Evolutionary conservation across 2,329 filamentous ascomycete species (phyloP).

Genomic region (Fusarium pilosicola): DNA sequence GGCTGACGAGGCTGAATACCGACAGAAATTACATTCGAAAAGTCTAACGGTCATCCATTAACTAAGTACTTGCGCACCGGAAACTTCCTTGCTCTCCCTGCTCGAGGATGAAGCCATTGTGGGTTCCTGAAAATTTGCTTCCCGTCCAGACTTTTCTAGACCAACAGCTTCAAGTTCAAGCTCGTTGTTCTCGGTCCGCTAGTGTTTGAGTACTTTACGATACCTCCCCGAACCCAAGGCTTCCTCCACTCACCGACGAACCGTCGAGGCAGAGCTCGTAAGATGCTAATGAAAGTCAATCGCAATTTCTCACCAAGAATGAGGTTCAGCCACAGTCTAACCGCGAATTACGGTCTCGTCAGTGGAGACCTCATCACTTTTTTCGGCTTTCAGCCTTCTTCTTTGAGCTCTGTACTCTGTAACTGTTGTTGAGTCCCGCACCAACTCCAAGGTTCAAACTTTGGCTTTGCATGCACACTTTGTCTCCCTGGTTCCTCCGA

Average conservation of each 20-base stretch:
- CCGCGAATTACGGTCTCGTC: neutral
- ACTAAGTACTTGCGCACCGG: neutral
- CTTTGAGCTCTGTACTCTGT: neutral
- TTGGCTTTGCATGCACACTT: neutral
- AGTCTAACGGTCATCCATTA: constrained; percentile 9
- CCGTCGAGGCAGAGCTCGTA: neutral
- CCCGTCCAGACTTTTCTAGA: constrained; percentile 30
- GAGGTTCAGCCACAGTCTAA: constrained; percentile 27
- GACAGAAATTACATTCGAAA: neutral
- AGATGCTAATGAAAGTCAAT: constrained; percentile 3
- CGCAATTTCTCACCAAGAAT: constrained; percentile 8
- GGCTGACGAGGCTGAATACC: constrained; percentile 8
- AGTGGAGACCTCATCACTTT: constrained; percentile 11
- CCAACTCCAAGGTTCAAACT: neutral
- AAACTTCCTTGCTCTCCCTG: constrained; percentile 9
- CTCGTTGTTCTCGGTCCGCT: neutral
- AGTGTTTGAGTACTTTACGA: constrained; percentile 17
- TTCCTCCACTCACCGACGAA: constrained; percentile 3
- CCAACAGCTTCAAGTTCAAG: constrained; percentile 13
- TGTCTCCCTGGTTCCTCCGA: neutral
- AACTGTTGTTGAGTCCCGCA: constrained; percentile 2
- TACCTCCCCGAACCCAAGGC: neutral
- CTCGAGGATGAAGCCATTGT: constrained; percentile 13
- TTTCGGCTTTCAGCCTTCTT: constrained; percentile 7
- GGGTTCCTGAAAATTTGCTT: constrained; percentile 36